Base-by-base conservation (phyloP, 2,329 filamentous ascomycete species). In the Zopfia rhizophila region DNA sequence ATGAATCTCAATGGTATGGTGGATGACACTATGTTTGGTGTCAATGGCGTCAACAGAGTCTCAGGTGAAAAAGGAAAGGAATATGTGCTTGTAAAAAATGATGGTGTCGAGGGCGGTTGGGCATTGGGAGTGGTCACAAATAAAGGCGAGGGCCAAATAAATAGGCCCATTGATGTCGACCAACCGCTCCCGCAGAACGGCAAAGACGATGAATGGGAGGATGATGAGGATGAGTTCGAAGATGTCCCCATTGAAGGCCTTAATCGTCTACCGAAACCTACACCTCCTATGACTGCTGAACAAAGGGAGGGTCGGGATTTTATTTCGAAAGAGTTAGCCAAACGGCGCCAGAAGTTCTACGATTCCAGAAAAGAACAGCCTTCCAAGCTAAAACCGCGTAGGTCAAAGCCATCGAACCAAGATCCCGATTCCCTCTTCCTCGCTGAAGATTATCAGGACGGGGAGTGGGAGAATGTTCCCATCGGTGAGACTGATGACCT, bases 1-100 rank as follows among this genome's bases (percentile, higher is more conserved):
- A 99, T 99, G 94, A 85, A 90, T 60, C 83, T 99, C 60, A 91
- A 93, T 59, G 93, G 92, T 24, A 95, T 96, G 90, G 87, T 86
- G 13, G 83, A 87, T 12, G 89, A 93, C 61, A 75, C 87, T 27
- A 87, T 89, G 17, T 82, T 90, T 42, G 79, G 78, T 2, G 79
- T 76, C 37, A 78, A 82, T 6, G 81, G 82, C 2, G 83, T 84
- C 35, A 81, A 79, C 37, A 81, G 91, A 38, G 83, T 96, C 55
- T 88, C 89, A 11, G 85, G 94, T 37, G 94, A 99, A 66, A 91
- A 87, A 63, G 90, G 91, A 11, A 87, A 90, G 62, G 94, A 99
- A 70, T 99, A 99, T 63, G 92, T 99, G 10, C 77, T 99, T 3
- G 92, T 99, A 27, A 96, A 94, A 73, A 97, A 97, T 60, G 91